Conservation (phyloP, 2,329 filamentous ascomycete genomes). For the Fusarium devonianum region DNA sequence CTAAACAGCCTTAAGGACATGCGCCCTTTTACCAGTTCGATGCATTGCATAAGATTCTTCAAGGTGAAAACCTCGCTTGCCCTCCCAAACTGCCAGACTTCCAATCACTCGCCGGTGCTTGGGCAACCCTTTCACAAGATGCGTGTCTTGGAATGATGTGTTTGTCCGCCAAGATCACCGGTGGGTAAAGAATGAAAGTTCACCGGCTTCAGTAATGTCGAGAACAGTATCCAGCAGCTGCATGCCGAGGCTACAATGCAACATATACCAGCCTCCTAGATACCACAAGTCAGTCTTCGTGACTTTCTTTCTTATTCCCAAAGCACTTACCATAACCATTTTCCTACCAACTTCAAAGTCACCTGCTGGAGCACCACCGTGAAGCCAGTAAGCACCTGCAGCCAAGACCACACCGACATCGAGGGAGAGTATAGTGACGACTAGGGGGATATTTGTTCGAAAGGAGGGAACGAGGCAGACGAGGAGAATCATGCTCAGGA, state of each 20-base stretch:
- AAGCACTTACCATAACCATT: background rate
- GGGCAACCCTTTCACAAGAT: background rate
- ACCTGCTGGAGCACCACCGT: background rate
- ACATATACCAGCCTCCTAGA: conserved; percentile 3
- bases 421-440: conserved; percentile 1
- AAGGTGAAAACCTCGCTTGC: no score
- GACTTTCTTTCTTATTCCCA: background rate
- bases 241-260: background rate
- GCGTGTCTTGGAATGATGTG: background rate
- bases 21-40: no score
- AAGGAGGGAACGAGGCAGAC: conserved; percentile 2
- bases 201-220: background rate
- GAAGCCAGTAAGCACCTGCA: conserved; percentile 1
- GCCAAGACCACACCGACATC: background rate
- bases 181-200: background rate
- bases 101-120: no score
- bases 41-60: no score
- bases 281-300: background rate
- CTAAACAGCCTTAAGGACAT: no score
- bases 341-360: background rate
- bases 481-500: background rate
- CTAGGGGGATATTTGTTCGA: conserved; percentile 1
- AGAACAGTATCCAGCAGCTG: conserved; percentile 2
- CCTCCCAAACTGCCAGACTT: no score
- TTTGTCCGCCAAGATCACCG: background rate